These are phyloP conservation scores for Aureoboletus auriporus DNA, from an alignment of 768 basidiomycete genomes.

Conservation along the genomic window DNA sequence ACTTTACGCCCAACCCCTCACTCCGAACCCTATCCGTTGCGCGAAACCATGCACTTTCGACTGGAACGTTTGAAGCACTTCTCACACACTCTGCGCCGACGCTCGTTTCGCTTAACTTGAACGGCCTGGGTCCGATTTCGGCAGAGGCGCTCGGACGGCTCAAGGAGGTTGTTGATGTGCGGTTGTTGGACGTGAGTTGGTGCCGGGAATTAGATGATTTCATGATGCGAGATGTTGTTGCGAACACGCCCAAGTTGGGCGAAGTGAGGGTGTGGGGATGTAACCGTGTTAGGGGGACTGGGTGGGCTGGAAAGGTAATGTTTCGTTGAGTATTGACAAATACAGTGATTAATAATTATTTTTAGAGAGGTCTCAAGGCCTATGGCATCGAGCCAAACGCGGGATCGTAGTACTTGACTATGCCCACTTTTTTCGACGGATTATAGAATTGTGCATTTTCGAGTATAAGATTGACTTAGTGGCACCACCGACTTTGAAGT, in stretches of 20 bases:
- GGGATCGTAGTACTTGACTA: slow-evolving; percentile 1
- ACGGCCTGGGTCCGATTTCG: slow-evolving; percentile 67
- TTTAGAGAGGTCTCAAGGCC: slow-evolving; percentile 26
- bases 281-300: slow-evolving; percentile 42
- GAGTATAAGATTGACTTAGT: no score
- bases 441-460: no score
- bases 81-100: slow-evolving; percentile 60
- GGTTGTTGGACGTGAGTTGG: slow-evolving; percentile 76
- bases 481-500: no score
- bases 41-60: slow-evolving; percentile 53
- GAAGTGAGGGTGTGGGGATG: slow-evolving; percentile 56
- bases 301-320: slow-evolving; percentile 43
- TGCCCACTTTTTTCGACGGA: no score
- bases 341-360: not conserved
- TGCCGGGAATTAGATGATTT: slow-evolving; percentile 83
- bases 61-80: slow-evolving; percentile 55
- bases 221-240: slow-evolving; percentile 64
- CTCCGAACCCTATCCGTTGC: slow-evolving; percentile 56
- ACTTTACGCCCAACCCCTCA: slow-evolving; percentile 36
- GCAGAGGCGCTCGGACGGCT: slow-evolving; percentile 42
- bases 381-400: slow-evolving; percentile 40
- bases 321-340: not conserved
- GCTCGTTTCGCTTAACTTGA: slow-evolving; percentile 64
- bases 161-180: slow-evolving; percentile 39
- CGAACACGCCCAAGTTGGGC: slow-evolving; percentile 37